Evolutionary conservation across 768 basidiomycete genomes (phyloP).

Genomic region (Dioszegia crocea): DNA sequence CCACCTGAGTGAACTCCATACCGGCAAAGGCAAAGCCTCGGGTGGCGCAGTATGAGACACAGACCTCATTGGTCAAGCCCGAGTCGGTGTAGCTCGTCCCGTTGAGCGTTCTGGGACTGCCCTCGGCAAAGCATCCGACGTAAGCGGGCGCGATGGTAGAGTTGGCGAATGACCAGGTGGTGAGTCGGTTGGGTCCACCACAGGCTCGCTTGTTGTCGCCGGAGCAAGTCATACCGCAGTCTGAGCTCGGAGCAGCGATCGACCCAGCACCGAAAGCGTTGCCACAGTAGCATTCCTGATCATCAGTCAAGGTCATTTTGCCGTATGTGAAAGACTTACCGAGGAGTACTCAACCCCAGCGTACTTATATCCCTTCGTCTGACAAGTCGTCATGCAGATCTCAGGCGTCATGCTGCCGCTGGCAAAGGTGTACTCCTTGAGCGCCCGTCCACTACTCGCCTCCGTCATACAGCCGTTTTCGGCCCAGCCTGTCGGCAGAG

Average conservation of each 20-base stretch:
- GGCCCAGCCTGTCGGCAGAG: conserved; percentile 39
- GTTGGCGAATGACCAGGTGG: conserved; percentile 25
- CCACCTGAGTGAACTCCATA: conserved; percentile 2
- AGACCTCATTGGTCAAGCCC: conserved; percentile 17
- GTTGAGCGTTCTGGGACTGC: conserved; percentile 14
- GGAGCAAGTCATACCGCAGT: conserved; percentile 70
- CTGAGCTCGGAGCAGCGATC: conserved; percentile 51
- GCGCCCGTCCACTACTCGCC: conserved; percentile 23
- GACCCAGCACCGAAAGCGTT: conserved; percentile 63
- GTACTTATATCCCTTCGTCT: conserved; percentile 58
- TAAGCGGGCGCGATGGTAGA: conserved; percentile 7
- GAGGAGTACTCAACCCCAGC: conserved; percentile 63
- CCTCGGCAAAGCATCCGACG: conserved; percentile 18
- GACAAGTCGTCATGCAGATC: conserved; percentile 62
- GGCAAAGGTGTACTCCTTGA: conserved; percentile 49
- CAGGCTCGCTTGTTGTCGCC: conserved; percentile 51
- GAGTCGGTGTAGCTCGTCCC: conserved; percentile 3
- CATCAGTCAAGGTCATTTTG: conserved; percentile 12
- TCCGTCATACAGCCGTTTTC: conserved; percentile 37
- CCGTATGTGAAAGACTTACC: conserved; percentile 12
- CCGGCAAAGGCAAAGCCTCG: conserved; percentile 17
- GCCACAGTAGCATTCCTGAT: conserved; percentile 57
- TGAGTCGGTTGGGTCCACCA: conserved; percentile 32
- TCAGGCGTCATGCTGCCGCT: conserved; percentile 57
- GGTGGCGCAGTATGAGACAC: conserved; percentile 11